These are phyloP conservation scores for Deinandra increscens DNA, from an alignment of 129 eudicot genomes.

Conservation along the genomic window DNA sequence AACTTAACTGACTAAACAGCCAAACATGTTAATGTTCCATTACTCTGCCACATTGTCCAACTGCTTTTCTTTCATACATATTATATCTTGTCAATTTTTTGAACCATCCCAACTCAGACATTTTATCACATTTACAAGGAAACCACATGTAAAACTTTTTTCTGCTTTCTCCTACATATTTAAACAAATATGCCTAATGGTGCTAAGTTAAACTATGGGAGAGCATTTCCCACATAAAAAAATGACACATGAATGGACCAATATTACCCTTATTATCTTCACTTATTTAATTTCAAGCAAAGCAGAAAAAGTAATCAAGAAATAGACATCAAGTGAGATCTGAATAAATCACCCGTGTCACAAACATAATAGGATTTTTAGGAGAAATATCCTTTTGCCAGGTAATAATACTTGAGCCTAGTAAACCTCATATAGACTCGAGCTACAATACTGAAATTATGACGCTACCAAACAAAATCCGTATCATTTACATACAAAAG, in stretches of 20 bases:
- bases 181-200: background rate
- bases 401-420: background rate
- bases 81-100: conserved; percentile 4
- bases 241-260: background rate
- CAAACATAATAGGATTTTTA: conserved; percentile 2
- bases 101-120: background rate
- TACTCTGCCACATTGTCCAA: background rate
- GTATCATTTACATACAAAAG: conserved; percentile 4
- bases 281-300: conserved; percentile 11
- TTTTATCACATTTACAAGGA: conserved; percentile 11
- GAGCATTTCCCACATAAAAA: conserved; percentile 8
- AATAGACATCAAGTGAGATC: conserved; percentile 5
- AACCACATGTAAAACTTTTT: conserved; percentile 5
- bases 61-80: conserved; percentile 9
- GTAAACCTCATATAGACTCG: conserved; percentile 1
- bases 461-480: conserved; percentile 10
- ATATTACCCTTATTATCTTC: background rate
- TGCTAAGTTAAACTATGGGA: conserved; percentile 13
- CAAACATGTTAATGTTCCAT: background rate
- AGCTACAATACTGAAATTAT: background rate
- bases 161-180: background rate
- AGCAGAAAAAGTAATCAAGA: background rate
- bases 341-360: background rate
- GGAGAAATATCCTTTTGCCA: background rate
- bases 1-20: background rate